Conservation (phyloP, 495 filamentous ascomycete genomes). For the Annulohypoxylon bovei region DNA sequence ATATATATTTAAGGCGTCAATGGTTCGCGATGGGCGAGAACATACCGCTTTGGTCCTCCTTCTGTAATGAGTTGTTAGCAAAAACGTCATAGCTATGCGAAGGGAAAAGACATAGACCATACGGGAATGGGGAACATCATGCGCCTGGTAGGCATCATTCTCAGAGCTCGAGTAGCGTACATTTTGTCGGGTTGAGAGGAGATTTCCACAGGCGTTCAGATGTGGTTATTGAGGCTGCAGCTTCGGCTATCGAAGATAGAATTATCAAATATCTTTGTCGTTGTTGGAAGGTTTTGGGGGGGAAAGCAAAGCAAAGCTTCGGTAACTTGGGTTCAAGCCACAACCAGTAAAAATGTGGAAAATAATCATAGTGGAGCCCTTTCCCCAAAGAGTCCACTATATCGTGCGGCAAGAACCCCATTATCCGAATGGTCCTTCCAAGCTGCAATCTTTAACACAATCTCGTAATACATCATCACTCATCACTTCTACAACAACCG, state of each 20-base stretch:
- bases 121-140: slow-evolving; percentile 85
- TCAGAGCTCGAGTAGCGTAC: slow-evolving; percentile 70
- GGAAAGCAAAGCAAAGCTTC: slow-evolving; percentile 29
- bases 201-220: slow-evolving; percentile 22
- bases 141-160: slow-evolving; percentile 67
- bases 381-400: slow-evolving; percentile 34
- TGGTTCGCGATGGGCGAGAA: slow-evolving; percentile 46
- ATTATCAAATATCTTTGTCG: slow-evolving; percentile 23
- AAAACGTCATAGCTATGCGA: slow-evolving; percentile 42
- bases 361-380: slow-evolving; percentile 39
- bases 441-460: slow-evolving; percentile 28
- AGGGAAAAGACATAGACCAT: slow-evolving; percentile 52
- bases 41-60: slow-evolving; percentile 86
- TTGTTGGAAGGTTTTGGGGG: slow-evolving; percentile 28
- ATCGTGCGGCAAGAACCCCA: slow-evolving; percentile 43
- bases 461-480: slow-evolving; percentile 37
- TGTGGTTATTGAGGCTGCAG: neutral
- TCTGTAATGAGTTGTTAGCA: slow-evolving; percentile 61
- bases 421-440: slow-evolving; percentile 35
- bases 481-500: slow-evolving; percentile 14
- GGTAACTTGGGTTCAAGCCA: slow-evolving; percentile 34
- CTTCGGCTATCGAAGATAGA: slow-evolving; percentile 1
- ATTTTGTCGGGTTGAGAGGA: slow-evolving; percentile 59
- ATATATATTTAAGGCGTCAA: slow-evolving; percentile 29
- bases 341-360: slow-evolving; percentile 34